Base-by-base conservation (phyloP, 2,329 filamentous ascomycete genomes). In the Nemania abortiva region DNA sequence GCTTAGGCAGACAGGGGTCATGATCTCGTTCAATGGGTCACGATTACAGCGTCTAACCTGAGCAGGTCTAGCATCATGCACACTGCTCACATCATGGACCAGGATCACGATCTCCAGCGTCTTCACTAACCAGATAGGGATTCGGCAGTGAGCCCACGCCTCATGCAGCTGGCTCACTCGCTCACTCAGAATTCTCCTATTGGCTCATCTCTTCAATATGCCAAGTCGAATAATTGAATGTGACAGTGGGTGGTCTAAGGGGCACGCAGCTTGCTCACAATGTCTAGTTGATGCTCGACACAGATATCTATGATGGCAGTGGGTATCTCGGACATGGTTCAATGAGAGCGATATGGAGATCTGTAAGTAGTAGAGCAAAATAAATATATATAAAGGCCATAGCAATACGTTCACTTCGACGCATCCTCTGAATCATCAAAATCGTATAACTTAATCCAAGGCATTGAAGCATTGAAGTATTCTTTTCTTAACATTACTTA, bases 1-100 rank as follows among this genome's bases (percentile, higher is more conserved):
- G 61, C 66, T 57, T 60, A 60, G 66, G 58, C 34, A 59, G 45
- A 63, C 63, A 66, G 39, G 63, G 68, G 50, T 50, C 20, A 22
- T 15, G 20, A 45, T 22, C 15, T 10, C 18, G 45, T 57, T 10
- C 58, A 22, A 52, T 57, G 52, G 45, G 62, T 13, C 6, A 47
- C 22, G 37, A 6, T 11, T 22, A 6, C 7, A 31, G 20, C 22
- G 5, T 42, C 52, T 49, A 62, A 54, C 63, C 45, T 24, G 20
- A 54, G 49, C 3, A 64, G 27, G 62, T 71, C 73, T 79, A 77
- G 77, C 63, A 69, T 75, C 70, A 80, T 81, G 80, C 79, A 80
- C 66, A 67, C 75, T 78, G 79, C 79, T 71, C 66, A 71, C 66
- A 71, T 42, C n/a, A 75, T 75, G 77, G 77, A 76, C 65, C n/a